phyloP scores from a whole-genome alignment of 1,284 basidiomycete genomes.

The Cutaneotrichosporon cyanovorans region DNA sequence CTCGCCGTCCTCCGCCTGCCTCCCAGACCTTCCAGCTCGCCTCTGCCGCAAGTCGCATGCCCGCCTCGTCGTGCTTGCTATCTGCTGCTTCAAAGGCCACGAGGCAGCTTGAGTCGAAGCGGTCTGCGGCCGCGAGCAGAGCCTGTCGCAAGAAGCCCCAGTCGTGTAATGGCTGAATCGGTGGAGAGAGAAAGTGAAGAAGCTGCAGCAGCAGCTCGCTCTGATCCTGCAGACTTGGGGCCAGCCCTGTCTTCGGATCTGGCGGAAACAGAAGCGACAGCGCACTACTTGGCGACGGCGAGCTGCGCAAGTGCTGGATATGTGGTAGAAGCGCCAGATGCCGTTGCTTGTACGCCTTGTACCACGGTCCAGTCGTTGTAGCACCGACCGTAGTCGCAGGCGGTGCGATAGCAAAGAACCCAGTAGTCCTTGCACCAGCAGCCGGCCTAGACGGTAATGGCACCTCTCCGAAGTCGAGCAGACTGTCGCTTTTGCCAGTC shows the following conservation, averaged over 20 bases:
- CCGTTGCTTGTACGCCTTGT: constrained; percentile 34
- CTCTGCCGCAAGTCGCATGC: constrained; percentile 69
- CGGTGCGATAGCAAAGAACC: constrained; percentile 44
- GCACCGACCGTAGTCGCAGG: constrained; percentile 1
- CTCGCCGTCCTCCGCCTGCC: constrained; percentile 35
- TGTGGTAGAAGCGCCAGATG: constrained; percentile 33
- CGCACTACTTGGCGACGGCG: constrained; percentile 53
- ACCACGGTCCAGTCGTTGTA: constrained; percentile 27
- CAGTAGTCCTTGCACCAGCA: constrained; percentile 27
- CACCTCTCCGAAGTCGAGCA: constrained; percentile 45
- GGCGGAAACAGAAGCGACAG: constrained; percentile 52
- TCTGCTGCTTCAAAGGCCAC: constrained; percentile 79
- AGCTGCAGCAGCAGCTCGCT: constrained; percentile 29
- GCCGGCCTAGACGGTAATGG: constrained; percentile 39
- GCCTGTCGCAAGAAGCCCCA: constrained; percentile 59
- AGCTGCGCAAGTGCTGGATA: constrained; percentile 45
- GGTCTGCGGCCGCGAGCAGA: constrained; percentile 69
- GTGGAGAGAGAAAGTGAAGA: constrained; percentile 57
- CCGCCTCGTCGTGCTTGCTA: constrained; percentile 57
- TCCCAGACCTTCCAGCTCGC: constrained; percentile 75
- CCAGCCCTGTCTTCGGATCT: constrained; percentile 34
- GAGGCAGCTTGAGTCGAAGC: constrained; percentile 76
- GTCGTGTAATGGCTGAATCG: constrained; percentile 57
- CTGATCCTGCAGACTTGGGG: constrained; percentile 27
- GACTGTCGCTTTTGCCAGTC: constrained; percentile 23